Evolutionary conservation across 169 alveolate genomes (phyloP).

Genomic region (Cryptosporidium sp.): DNA sequence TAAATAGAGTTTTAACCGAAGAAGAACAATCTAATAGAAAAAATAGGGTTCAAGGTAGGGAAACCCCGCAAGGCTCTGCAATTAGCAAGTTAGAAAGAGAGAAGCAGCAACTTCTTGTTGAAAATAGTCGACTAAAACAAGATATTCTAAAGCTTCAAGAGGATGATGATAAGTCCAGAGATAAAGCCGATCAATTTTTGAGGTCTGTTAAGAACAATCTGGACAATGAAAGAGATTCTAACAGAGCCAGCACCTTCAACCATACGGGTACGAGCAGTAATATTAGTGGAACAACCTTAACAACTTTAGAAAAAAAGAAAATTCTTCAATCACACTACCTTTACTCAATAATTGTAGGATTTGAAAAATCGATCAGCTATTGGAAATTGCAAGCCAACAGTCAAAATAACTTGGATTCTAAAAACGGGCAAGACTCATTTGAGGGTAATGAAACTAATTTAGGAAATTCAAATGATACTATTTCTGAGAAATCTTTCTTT

Average conservation of each 20-base stretch:
- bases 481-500: constrained; percentile 19
- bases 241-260: neutral
- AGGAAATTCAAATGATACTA: constrained; percentile 10
- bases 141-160: constrained; percentile 61
- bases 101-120: constrained; percentile 63
- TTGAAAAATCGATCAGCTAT: constrained; percentile 49
- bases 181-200: constrained; percentile 70
- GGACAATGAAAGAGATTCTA: constrained; percentile 13
- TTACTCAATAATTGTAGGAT: constrained; percentile 67
- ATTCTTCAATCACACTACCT: constrained; percentile 63
- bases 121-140: constrained; percentile 51
- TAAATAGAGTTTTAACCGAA: constrained; percentile 23
- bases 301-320: constrained; percentile 43
- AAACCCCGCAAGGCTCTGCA: constrained; percentile 1
- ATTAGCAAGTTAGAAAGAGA: constrained; percentile 54
- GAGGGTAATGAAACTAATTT: neutral
- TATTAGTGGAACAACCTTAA: neutral
- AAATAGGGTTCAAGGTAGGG: neutral
- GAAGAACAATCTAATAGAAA: constrained; percentile 25
- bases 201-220: constrained; percentile 7
- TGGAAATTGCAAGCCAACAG: constrained; percentile 28
- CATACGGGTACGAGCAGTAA: neutral
- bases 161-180: constrained; percentile 63
- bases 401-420: neutral
- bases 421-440: neutral